Conservation (phyloP, 2,329 filamentous ascomycete genomes). For the Colletotrichum caudatum region DNA sequence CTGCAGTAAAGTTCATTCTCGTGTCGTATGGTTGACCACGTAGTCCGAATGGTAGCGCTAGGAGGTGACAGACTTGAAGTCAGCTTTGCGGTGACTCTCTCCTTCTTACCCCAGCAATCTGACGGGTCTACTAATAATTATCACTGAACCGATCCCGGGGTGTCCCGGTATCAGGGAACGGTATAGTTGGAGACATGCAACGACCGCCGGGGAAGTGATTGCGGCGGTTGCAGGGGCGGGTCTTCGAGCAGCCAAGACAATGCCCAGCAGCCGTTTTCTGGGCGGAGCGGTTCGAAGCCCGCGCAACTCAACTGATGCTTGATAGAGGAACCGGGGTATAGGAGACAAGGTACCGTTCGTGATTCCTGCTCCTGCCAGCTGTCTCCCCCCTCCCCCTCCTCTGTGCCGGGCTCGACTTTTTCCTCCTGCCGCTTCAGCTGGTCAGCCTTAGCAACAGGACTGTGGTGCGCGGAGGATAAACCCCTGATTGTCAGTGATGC, state of each 20-base stretch:
- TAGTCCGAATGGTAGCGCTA: not conserved
- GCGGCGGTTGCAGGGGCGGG: conserved; percentile 21
- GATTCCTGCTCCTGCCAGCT: not conserved
- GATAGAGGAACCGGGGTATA: not conserved
- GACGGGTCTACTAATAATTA: not conserved
- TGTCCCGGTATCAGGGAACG: conserved; percentile 12
- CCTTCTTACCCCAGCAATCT: not conserved
- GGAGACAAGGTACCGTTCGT: not conserved
- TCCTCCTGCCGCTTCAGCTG: not conserved
- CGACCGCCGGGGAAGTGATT: conserved; percentile 9
- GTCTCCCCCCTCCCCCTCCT: not conserved
- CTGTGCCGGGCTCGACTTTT: not conserved
- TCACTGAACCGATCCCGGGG: conserved; percentile 6
- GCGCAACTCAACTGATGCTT: conserved; percentile 8
- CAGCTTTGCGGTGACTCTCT: not conserved
- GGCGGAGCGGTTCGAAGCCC: conserved; percentile 22
- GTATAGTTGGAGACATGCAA: not conserved
- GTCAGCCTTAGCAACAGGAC: conserved; percentile 13
- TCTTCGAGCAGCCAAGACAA: conserved; percentile 15
- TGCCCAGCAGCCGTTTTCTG: conserved; percentile 27
- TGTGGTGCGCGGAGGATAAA: conserved; percentile 2
- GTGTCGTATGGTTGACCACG: conserved; percentile 7
- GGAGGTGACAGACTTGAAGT: not conserved
- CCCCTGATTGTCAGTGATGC: conserved; percentile 7
- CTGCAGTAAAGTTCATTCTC: conserved; percentile 14